Conservation (phyloP, 768 basidiomycete genomes). For the Phlebiopsis flavidoalba region DNA sequence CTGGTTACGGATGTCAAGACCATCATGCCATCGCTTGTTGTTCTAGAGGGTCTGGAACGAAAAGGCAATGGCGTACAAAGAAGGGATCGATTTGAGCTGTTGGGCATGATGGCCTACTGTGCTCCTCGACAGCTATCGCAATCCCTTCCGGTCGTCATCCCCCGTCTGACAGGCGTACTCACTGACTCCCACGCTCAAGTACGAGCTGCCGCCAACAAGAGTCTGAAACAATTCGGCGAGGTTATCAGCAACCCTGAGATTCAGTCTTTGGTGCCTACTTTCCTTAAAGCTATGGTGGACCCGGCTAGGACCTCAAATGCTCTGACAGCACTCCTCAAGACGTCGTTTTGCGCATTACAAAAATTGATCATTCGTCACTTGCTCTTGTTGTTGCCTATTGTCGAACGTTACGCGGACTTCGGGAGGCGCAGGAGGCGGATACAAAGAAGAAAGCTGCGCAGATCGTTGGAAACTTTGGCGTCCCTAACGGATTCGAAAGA, state of each 20-base stretch:
- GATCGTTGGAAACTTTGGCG: constrained; percentile 95
- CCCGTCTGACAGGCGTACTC: constrained; percentile 88
- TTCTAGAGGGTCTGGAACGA: constrained; percentile 75
- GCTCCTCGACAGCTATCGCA: constrained; percentile 92
- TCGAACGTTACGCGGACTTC: constrained; percentile 90
- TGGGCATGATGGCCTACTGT: constrained; percentile 99
- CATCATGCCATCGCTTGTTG: constrained; percentile 83
- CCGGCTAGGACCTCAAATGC: constrained; percentile 88
- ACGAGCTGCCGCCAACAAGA: constrained; percentile 86
- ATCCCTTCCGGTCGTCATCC: constrained; percentile 94
- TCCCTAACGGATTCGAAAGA: constrained; percentile 87
- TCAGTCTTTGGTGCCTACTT: constrained; percentile 79
- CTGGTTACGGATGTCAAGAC: constrained; percentile 95
- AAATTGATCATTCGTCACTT: constrained; percentile 95
- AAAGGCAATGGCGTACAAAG: constrained; percentile 54
- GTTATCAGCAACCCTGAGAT: constrained; percentile 98
- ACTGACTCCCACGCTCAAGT: constrained; percentile 99
- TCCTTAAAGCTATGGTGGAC: constrained; percentile 94
- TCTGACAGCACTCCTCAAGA: constrained; percentile 81
- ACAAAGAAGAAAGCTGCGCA: constrained; percentile 94
- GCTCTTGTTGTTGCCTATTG: constrained; percentile 92
- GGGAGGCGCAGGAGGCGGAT: constrained; percentile 81
- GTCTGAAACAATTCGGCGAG: constrained; percentile 96
- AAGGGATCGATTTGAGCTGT: constrained; percentile 93
- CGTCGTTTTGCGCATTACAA: constrained; percentile 96